These are phyloP conservation scores for Talaromyces nanjingensis DNA, from an alignment of 495 filamentous ascomycete species.

Conservation along the genomic window DNA sequence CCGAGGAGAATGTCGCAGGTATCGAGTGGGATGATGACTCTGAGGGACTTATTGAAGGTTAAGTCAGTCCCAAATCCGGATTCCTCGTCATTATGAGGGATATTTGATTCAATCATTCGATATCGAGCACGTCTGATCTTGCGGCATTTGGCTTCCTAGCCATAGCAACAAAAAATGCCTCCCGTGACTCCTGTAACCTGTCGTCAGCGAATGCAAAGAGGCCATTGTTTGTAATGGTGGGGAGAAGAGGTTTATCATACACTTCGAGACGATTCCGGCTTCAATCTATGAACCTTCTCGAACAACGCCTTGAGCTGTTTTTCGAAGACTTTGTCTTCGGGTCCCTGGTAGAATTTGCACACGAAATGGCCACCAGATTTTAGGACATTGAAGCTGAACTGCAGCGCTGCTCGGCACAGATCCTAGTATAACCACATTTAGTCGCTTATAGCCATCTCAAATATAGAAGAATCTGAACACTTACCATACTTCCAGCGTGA, in stretches of 20 bases:
- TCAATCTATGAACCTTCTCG: constrained; percentile 69
- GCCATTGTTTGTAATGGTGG: not conserved
- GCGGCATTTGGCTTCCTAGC: constrained; percentile 32
- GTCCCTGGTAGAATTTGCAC: constrained; percentile 95
- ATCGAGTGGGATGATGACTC: constrained; percentile 56
- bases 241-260: constrained; percentile 40
- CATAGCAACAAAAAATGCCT: constrained; percentile 79
- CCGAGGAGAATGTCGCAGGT: constrained; percentile 58
- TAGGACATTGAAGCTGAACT: constrained; percentile 79
- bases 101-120: not conserved
- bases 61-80: constrained; percentile 13
- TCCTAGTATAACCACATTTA: constrained; percentile 46
- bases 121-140: constrained; percentile 5
- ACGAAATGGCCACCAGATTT: constrained; percentile 78
- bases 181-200: constrained; percentile 70
- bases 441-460: not conserved
- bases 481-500: constrained; percentile 92
- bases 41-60: constrained; percentile 38
- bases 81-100: not conserved
- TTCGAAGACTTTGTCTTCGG: constrained; percentile 75
- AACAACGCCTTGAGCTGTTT: constrained; percentile 66
- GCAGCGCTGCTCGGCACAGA: constrained; percentile 76
- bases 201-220: constrained; percentile 2
- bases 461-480: constrained; percentile 17
- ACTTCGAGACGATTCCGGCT: constrained; percentile 81